These are phyloP conservation scores for Aureobasidium sp. DNA, from an alignment of 2,329 filamentous ascomycete species.

Conservation along the genomic window DNA sequence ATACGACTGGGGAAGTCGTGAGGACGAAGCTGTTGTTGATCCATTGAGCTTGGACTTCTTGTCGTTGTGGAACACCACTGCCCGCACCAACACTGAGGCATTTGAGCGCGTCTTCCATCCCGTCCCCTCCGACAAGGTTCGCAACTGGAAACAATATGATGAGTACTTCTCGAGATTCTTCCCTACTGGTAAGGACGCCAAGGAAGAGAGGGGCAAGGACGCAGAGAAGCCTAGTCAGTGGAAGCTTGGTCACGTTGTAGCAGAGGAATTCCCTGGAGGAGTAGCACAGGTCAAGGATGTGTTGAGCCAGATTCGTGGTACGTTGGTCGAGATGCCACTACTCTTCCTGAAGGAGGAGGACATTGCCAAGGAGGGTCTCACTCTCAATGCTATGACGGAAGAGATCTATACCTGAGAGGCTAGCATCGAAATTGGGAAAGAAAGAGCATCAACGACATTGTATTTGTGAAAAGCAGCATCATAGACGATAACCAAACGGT, in stretches of 20 bases:
- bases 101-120: constrained; percentile 78
- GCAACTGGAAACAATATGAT: constrained; percentile 67
- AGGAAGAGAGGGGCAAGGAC: constrained; percentile 34
- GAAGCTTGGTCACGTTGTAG: constrained; percentile 79
- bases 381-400: constrained; percentile 34
- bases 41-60: constrained; percentile 64
- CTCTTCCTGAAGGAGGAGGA: constrained; percentile 80
- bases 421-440: background rate
- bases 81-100: constrained; percentile 69
- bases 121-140: constrained; percentile 62
- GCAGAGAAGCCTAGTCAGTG: constrained; percentile 48
- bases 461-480: background rate
- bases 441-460: background rate
- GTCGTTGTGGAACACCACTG: constrained; percentile 65
- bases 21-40: constrained; percentile 59
- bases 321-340: constrained; percentile 76
- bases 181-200: constrained; percentile 38
- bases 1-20: constrained; percentile 42
- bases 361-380: constrained; percentile 74
- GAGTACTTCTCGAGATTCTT: constrained; percentile 64
- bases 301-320: constrained; percentile 61
- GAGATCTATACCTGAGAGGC: constrained; percentile 2
- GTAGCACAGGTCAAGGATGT: constrained; percentile 54
- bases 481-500: background rate
- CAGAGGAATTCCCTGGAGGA: constrained; percentile 41